A percentile compares a stretch with the other conserved stretches of the same genome.
These are phyloP conservation scores for Immersiella caudata DNA, from an alignment of 495 filamentous ascomycete species.

Conservation along the genomic window DNA sequence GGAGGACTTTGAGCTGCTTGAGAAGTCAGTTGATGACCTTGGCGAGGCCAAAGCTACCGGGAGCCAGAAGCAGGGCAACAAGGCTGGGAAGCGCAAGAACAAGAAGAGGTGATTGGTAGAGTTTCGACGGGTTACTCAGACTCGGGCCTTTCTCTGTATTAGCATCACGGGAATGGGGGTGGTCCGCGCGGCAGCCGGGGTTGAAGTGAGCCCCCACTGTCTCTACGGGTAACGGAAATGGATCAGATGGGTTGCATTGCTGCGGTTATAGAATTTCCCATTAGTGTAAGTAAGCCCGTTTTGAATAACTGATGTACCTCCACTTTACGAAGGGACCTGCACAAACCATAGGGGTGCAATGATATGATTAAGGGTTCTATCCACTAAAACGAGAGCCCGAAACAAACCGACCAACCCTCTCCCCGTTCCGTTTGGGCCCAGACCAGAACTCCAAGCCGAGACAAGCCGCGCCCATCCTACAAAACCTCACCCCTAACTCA, in stretches of 20 bases:
- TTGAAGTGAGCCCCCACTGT: not conserved
- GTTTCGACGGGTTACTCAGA: conserved; percentile 5
- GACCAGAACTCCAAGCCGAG: conserved; percentile 18
- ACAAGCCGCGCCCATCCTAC: conserved; percentile 4
- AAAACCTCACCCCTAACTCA: not conserved
- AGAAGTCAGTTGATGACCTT: conserved; percentile 52
- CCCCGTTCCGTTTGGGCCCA: not conserved
- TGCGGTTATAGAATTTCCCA: not conserved
- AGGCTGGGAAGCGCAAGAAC: conserved; percentile 49
- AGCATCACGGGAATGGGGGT: not conserved
- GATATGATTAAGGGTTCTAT: not conserved
- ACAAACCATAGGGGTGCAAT: too few species aligned
- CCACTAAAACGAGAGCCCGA: not conserved
- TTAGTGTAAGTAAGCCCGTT: not conserved
- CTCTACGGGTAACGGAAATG: not conserved
- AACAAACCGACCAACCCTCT: not conserved
- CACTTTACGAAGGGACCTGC: not conserved
- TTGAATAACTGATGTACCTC: not conserved
- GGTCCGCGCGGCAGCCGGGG: not conserved
- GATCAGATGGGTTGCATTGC: not conserved
- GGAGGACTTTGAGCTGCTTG: conserved; percentile 61
- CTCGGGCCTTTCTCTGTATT: not conserved
- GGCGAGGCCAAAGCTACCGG: conserved; percentile 46
- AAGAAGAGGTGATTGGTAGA: conserved; percentile 47
- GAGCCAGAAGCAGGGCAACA: conserved; percentile 43